Evolutionary conservation across 257 asterid species (phyloP).

Genomic region (Echium plantagineum): DNA sequence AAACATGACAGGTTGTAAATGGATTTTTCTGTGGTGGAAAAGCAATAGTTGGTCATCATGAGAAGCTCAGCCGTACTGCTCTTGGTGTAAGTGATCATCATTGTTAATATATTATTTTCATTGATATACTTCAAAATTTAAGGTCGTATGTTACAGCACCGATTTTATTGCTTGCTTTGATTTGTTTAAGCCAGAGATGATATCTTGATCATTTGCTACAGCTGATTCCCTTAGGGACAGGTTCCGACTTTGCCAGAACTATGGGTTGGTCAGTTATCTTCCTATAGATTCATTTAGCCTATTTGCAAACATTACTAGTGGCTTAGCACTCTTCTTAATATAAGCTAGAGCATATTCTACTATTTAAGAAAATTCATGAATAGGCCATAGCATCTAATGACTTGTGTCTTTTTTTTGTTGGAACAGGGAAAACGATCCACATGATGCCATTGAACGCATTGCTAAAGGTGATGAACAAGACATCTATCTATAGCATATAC

Average conservation of each 20-base stretch:
- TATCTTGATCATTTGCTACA: conserved; percentile 30
- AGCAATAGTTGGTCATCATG: conserved; percentile 46
- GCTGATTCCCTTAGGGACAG: conserved; percentile 92
- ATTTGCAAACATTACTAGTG: no score
- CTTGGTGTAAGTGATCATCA: conserved; percentile 65
- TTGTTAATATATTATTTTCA: conserved; percentile 1
- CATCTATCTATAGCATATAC: background rate
- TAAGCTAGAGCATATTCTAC: background rate
- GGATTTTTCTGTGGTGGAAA: conserved; percentile 82
- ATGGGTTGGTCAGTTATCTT: conserved; percentile 59
- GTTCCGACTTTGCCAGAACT: conserved; percentile 89
- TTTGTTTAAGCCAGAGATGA: conserved; percentile 13
- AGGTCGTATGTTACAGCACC: conserved; percentile 8
- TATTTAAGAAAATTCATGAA: background rate
- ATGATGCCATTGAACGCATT: conserved; percentile 70
- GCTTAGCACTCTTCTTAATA: background rate
- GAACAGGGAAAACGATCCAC: conserved; percentile 76
- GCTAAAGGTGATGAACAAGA: conserved; percentile 40
- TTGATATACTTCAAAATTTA: conserved; percentile 10
- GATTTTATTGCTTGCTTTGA: conserved; percentile 8
- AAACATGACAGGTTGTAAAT: conserved; percentile 57
- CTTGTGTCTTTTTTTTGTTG: conserved; percentile 9
- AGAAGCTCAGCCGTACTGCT: conserved; percentile 40
- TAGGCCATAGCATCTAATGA: conserved; percentile 8
- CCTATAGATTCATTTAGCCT: background rate